phyloP scores from a whole-genome alignment of 2,329 filamentous ascomycete species.

The Neophaeococcomyces aloes region DNA sequence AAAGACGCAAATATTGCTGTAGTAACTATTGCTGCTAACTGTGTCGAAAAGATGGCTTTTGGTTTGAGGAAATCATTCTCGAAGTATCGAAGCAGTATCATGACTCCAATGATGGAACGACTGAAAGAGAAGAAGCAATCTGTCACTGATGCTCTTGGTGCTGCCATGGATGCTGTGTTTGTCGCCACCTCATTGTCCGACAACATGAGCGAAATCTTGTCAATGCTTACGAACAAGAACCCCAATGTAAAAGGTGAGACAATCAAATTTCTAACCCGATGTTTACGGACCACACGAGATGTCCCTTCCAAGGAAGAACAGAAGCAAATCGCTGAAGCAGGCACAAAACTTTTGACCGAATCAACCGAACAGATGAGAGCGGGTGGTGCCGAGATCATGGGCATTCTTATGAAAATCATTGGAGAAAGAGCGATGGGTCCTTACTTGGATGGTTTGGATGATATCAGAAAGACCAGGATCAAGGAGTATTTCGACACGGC shows the following conservation, averaged over 20 bases:
- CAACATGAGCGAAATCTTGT: constrained; percentile 78
- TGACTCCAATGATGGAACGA: constrained; percentile 85
- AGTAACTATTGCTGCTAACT: constrained; percentile 84
- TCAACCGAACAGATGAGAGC: constrained; percentile 76
- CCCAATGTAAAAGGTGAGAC: constrained; percentile 95
- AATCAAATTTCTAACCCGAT: constrained; percentile 84
- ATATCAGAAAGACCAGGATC: constrained; percentile 90
- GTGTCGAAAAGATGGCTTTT: constrained; percentile 78
- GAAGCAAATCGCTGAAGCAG: constrained; percentile 71
- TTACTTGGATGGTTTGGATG: constrained; percentile 82
- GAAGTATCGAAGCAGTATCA: constrained; percentile 70
- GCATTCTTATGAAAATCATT: constrained; percentile 97
- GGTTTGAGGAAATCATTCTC: constrained; percentile 67
- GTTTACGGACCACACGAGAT: constrained; percentile 68
- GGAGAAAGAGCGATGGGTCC: constrained; percentile 92
- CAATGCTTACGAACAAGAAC: constrained; percentile 87
- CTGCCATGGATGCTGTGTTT: constrained; percentile 66
- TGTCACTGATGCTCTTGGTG: constrained; percentile 77
- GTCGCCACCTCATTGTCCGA: constrained; percentile 62
- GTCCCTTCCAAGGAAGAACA: constrained; percentile 79
- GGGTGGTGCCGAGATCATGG: constrained; percentile 81
- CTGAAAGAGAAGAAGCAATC: constrained; percentile 93
- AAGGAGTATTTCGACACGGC: constrained; percentile 81
- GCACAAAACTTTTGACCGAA: constrained; percentile 82
- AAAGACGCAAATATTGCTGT: constrained; percentile 97